Base-by-base conservation (phyloP, 2,329 filamentous ascomycete species). In the Hypoxylon sp. region DNA sequence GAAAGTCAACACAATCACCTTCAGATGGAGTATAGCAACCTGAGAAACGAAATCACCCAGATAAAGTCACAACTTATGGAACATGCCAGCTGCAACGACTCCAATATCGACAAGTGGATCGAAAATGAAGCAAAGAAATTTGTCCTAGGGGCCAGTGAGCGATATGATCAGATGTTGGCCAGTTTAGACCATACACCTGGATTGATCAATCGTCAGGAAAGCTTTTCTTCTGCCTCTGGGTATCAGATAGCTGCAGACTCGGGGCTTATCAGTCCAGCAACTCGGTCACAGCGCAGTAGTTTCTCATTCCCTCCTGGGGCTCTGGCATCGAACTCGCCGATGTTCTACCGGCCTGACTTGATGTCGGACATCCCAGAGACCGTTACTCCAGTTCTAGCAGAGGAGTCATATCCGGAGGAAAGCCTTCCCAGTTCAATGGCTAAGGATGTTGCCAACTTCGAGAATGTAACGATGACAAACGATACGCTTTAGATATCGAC, bases 21-120 rank as follows among this genome's bases (percentile, higher is more conserved):
- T 33, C 82, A 83, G 11, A 74, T 77, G 71, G 83, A 87, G 70
- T 80, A 81, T 63, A 80, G 80, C 37, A 74, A 69, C 1, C 76
- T 88, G 22, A 58, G 83, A 17, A 78, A 79, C 9, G 84, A 88
- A 66, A 77, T 85, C 11, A 83, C 79, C 59, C 75, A 77, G 53
- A 82, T 88, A 67, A 85, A 87, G 74, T 83, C 83, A 29, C 75
- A 83, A 50, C 79, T 88, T 39, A 87, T 88, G 84, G 73, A 75
- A 6, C 86, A 88, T 67, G 84, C 84, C 11, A 77, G 74, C 55
- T 88, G 86, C 77, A 82, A 85, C 65, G 85, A 88, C 61, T 72
- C 80, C 13, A 85, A 86, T 62, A 88, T 88, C 71, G 79, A 86
- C 65, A 77, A 79, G 19, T 88, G 86, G 86, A 80, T 88, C 44